Conservation (phyloP, 768 basidiomycete species). For the Pisolithus marmoratus region DNA sequence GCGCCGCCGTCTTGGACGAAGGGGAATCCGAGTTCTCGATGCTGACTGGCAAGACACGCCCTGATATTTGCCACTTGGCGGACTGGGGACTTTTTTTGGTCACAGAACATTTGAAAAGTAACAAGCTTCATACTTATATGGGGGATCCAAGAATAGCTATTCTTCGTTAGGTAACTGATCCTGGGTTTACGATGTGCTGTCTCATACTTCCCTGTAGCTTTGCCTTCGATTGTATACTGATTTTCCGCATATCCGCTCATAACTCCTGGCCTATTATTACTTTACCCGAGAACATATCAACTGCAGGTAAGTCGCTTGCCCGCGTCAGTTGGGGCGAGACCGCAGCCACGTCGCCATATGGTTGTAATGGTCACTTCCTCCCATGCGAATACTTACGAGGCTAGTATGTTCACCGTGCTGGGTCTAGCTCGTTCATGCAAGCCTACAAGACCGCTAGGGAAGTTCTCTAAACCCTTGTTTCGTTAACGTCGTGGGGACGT, state of each 20-base stretch:
- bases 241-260: neutral
- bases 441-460: no score
- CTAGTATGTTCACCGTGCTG: no score
- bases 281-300: no score
- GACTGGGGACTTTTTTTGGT: neutral
- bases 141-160: neutral
- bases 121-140: neutral
- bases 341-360: no score
- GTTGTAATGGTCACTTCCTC: no score
- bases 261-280: neutral
- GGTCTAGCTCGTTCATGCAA: no score
- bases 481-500: no score
- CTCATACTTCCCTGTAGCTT: neutral
- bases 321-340: no score
- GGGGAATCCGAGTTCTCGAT: constrained; percentile 61
- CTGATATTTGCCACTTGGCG: neutral
- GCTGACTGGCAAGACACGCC: constrained; percentile 58
- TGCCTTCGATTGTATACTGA: neutral
- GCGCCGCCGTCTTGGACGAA: constrained; percentile 53
- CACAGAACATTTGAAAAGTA: neutral
- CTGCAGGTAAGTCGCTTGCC: no score
- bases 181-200: no score
- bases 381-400: no score
- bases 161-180: neutral
- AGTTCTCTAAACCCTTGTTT: no score